Evolutionary conservation across 1,284 basidiomycete genomes (phyloP).

Genomic region (Rugosomyces carneus): DNA sequence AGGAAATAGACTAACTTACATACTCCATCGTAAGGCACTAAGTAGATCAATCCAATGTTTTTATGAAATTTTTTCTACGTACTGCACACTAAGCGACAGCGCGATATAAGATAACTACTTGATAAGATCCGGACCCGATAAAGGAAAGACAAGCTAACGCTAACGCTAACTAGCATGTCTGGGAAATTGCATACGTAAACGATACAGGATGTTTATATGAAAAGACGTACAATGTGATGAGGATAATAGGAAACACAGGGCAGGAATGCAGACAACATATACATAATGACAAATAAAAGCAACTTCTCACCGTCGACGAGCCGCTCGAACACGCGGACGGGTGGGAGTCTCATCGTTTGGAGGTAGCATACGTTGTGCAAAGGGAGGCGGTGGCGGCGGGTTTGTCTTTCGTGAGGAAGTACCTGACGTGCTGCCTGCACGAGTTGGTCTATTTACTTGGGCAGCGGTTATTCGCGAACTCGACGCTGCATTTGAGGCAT

Average conservation of each 20-base stretch:
- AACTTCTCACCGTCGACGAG: constrained; percentile 25
- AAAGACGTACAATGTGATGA: constrained; percentile 9
- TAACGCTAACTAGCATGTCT: background rate
- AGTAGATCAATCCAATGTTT: too few relatives aligned
- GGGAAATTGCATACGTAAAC: background rate
- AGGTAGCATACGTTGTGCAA: constrained; percentile 19
- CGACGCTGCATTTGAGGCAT: constrained; percentile 19
- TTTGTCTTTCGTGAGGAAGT: constrained; percentile 12
- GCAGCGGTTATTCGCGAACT: constrained; percentile 21
- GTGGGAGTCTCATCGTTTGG: constrained; percentile 57
- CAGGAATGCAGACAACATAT: background rate
- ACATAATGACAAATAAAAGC: constrained; percentile 1
- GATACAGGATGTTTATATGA: constrained; percentile 5
- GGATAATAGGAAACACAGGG: background rate
- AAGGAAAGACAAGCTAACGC: background rate
- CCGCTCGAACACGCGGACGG: constrained; percentile 43
- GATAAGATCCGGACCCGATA: constrained; percentile 2
- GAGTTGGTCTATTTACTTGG: constrained; percentile 10
- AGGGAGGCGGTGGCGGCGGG: constrained; percentile 8
- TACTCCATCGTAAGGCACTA: too few relatives aligned
- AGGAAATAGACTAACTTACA: too few relatives aligned
- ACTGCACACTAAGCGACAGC: too few relatives aligned
- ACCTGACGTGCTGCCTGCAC: constrained; percentile 10
- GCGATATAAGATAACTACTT: background rate
- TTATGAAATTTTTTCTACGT: too few relatives aligned